Evolutionary conservation across 495 filamentous ascomycete species (phyloP), one percentile per base, ranked within the genome.

Genomic region (Hypomontagnella submonticulosa): DNA sequence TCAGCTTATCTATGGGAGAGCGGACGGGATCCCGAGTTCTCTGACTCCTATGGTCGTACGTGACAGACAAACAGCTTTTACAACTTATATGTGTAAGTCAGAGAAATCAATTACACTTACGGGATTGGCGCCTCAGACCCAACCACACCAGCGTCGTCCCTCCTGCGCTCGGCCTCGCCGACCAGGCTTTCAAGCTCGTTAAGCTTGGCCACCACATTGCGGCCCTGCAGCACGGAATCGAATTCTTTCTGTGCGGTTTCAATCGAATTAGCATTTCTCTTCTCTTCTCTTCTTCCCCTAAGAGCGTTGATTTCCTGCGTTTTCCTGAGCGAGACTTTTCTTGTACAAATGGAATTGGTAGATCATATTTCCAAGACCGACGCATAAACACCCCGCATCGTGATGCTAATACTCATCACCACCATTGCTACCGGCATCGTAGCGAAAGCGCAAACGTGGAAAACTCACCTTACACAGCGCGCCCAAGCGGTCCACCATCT

Each of bases 111-210:
- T 13, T 13, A 7, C 23, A 79, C 81, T 74, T 75, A 86, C 84
- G 84, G 78, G 18, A 82, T 55, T 0, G 81, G 77, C 11, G 74
- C 60, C 36, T 68, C 57, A 0, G 62, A 51, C 48, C 40, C 72
- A 34, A 74, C 69, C 9, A 66, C 75, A 18, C 65, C 65, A 18
- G 66, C 72, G 50, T 76, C 84, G 70, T 82, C 86, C 66, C 90
- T 79, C 61, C 77, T 77, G 63, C 77, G 84, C 20, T 81, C 79
- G 2, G 92, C 94, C 40, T 92, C 92, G 16, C 74, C 79, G 30
- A 95, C 83, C 43, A 97, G 78, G 10, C 79, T 77, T 75, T 99
- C 94, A 51, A 97, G 80, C 67, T 89, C 88, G 80, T 99, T 97
- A 56, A 99, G 78, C 42, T 86, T 85, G 58, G 77, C 64, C 2